Conservation (phyloP, 1,139 yeast species). For the Saccharomyces pastorianus region DNA sequence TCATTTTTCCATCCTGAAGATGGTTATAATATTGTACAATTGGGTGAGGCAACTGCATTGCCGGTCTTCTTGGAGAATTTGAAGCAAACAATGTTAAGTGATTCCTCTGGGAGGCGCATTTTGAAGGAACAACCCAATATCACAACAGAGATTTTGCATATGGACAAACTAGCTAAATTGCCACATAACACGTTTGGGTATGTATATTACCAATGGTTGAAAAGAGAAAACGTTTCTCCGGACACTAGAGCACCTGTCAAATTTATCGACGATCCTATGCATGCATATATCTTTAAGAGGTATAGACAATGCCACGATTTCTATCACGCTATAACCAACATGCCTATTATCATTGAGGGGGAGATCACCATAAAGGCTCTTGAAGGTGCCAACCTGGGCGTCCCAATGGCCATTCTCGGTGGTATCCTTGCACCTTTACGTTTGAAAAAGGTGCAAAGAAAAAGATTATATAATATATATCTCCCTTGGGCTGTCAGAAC, state of each 20-base stretch:
- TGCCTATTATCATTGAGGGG: conserved; percentile 89
- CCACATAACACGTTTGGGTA: conserved; percentile 74
- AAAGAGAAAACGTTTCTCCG: conserved; percentile 83
- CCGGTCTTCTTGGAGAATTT: conserved; percentile 55
- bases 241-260: conserved; percentile 86
- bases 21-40: conserved; percentile 61
- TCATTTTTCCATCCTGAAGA: conserved; percentile 74
- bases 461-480: conserved; percentile 48
- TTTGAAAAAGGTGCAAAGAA: conserved; percentile 43
- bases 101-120: conserved; percentile 68
- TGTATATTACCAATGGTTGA: conserved; percentile 73
- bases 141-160: conserved; percentile 60
- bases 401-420: conserved; percentile 94
- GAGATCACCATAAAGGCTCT: conserved; percentile 89
- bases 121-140: conserved; percentile 76
- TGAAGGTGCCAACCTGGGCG: conserved; percentile 85
- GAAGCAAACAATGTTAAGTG: conserved; percentile 66
- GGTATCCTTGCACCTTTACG: conserved; percentile 81
- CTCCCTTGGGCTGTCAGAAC: conserved; percentile 84
- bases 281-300: conserved; percentile 85
- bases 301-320: conserved; percentile 97
- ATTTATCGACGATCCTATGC: conserved; percentile 80
- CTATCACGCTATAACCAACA: conserved; percentile 84
- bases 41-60: conserved; percentile 88
- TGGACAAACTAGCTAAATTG: conserved; percentile 49